Percentiles rank a stretch among this genome's conserved stretches.
Conservation (phyloP, 2,329 filamentous ascomycete genomes). For the Neonectria ditissima region DNA sequence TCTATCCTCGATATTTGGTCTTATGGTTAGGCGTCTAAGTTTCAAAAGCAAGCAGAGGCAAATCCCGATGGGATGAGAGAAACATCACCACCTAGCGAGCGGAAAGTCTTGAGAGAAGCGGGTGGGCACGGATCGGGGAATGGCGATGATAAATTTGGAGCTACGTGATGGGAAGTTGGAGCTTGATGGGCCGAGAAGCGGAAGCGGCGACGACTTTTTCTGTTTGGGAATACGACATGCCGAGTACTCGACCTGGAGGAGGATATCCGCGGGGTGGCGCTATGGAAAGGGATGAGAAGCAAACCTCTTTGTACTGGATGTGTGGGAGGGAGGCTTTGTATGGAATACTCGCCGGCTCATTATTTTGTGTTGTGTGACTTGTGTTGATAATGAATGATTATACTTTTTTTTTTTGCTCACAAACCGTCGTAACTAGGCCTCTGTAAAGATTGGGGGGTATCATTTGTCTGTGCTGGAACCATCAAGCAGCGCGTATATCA, state of each 20-base stretch:
- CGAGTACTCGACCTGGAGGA: conserved; percentile 29
- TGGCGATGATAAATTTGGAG: conserved; percentile 5
- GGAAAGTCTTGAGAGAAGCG: conserved; percentile 2
- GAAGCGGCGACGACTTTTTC: conserved; percentile 33
- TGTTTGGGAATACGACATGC: conserved; percentile 40
- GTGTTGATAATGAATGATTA: conserved; percentile 46
- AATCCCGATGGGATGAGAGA: conserved; percentile 11
- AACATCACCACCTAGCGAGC: not conserved
- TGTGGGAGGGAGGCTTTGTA: conserved; percentile 38
- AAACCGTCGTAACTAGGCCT: not conserved
- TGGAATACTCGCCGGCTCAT: conserved; percentile 38
- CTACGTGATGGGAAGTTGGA: conserved; percentile 16
- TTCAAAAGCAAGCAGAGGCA: conserved; percentile 28
- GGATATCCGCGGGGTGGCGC: conserved; percentile 34
- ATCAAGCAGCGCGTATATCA: not conserved
- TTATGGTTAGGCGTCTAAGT: conserved; percentile 26
- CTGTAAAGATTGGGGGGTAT: conserved; percentile 1
- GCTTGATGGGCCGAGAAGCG: conserved; percentile 31
- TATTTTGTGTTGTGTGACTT: conserved; percentile 38
- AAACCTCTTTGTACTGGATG: conserved; percentile 42
- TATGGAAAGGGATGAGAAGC: conserved; percentile 41
- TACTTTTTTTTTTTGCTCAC: conserved; percentile 31
- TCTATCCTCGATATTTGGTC: conserved; percentile 25
- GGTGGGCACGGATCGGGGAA: not conserved
- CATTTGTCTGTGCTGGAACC: not conserved